A percentile compares a stretch with the other conserved stretches of the same genome.
phyloP scores from a whole-genome alignment of 2,329 filamentous ascomycete genomes.

The Aspergillus tamarii region DNA sequence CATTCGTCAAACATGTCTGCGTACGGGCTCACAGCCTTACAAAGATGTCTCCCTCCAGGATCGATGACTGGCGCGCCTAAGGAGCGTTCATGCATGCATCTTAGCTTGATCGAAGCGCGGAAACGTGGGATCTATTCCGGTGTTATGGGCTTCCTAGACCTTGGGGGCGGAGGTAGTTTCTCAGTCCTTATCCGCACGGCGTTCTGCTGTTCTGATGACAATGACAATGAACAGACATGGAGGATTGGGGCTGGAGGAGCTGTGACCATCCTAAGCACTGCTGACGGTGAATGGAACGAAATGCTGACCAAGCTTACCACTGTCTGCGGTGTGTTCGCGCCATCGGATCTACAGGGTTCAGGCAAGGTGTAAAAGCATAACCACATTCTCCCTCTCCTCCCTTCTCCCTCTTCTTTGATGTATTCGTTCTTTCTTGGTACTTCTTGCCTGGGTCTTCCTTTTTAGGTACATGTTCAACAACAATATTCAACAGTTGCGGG shows the following conservation, averaged over 20 bases:
- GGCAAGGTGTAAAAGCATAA: slow-evolving; percentile 16
- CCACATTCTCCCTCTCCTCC: not conserved
- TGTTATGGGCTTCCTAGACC: slow-evolving; percentile 86
- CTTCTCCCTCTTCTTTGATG: not conserved
- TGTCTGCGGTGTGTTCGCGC: slow-evolving; percentile 46
- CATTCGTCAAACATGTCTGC: slow-evolving; percentile 39
- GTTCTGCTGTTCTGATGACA: slow-evolving; percentile 52
- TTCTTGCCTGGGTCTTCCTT: not conserved
- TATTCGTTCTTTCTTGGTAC: not conserved
- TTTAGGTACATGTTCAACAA: slow-evolving; percentile 15
- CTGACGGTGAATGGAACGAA: slow-evolving; percentile 82
- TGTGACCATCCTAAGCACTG: slow-evolving; percentile 80
- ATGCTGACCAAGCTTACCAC: slow-evolving; percentile 75
- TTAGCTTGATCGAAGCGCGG: slow-evolving; percentile 68
- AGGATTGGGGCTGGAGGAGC: slow-evolving; percentile 87
- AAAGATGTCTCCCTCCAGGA: slow-evolving; percentile 79
- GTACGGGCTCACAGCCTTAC: slow-evolving; percentile 72
- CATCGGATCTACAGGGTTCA: slow-evolving; percentile 19
- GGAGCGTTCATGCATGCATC: slow-evolving; percentile 84
- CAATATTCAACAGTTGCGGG: slow-evolving; percentile 33
- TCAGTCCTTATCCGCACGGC: slow-evolving; percentile 87
- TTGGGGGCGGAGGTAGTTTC: slow-evolving; percentile 83
- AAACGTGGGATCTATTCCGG: slow-evolving; percentile 80
- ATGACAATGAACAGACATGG: slow-evolving; percentile 58
- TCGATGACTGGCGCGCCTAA: slow-evolving; percentile 98